These are phyloP conservation scores for Sclerotinia minor DNA, from an alignment of 2,329 filamentous ascomycete species.

Conservation along the genomic window DNA sequence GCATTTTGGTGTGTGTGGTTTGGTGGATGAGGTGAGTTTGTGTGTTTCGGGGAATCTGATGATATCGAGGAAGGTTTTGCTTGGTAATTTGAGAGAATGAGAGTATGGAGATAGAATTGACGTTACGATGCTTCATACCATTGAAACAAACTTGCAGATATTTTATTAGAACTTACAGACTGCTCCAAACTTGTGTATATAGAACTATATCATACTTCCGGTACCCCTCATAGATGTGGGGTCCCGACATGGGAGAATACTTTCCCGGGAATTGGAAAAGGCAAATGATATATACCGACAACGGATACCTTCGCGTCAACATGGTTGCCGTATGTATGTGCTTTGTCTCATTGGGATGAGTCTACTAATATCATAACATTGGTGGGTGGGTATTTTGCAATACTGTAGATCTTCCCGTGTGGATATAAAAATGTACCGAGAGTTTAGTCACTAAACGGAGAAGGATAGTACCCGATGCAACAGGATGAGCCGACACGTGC, in stretches of 20 bases:
- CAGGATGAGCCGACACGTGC: background rate
- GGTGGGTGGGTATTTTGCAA: background rate
- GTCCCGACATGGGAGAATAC: slow-evolving; percentile 12
- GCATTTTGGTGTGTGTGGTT: slow-evolving; percentile 50
- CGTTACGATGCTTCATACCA: slow-evolving; percentile 10
- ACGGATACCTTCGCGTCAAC: background rate
- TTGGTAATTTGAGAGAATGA: slow-evolving; percentile 9
- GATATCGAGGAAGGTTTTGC: background rate
- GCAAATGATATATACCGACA: background rate
- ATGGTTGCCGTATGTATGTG: background rate
- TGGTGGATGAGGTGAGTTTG: slow-evolving; percentile 5
- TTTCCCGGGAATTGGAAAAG: slow-evolving; percentile 17
- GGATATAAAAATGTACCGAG: background rate
- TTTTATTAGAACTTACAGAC: background rate
- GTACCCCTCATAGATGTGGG: slow-evolving; percentile 21
- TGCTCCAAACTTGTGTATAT: background rate
- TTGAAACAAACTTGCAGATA: background rate
- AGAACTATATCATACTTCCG: background rate
- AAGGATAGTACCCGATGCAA: background rate
- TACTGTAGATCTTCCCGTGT: background rate
- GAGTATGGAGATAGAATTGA: background rate
- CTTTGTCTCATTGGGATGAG: background rate
- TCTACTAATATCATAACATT: background rate
- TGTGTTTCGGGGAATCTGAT: slow-evolving; percentile 2
- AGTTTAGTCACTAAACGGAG: background rate